These are phyloP conservation scores for Corchorus capsularis DNA, from an alignment of 345 rosid species.

Conservation along the genomic window DNA sequence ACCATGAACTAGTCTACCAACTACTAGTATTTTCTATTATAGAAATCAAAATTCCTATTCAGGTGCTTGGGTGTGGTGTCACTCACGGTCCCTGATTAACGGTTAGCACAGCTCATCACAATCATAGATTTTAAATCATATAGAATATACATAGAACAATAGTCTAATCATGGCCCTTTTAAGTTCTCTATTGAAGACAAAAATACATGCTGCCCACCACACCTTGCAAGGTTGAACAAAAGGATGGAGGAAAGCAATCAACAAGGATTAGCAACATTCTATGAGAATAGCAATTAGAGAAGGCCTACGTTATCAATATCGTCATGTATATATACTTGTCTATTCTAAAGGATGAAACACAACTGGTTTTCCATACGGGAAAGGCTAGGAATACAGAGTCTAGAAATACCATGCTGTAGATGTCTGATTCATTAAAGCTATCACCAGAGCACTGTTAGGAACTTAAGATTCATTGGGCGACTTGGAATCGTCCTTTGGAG, in stretches of 20 bases:
- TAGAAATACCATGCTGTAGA: not conserved
- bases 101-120: not conserved
- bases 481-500: slow-evolving; percentile 55
- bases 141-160: not conserved
- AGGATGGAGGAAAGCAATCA: not conserved
- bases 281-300: not conserved
- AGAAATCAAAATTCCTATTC: not conserved
- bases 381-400: not conserved
- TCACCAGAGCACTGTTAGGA: not conserved
- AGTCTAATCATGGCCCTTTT: not conserved
- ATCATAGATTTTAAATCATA: not conserved
- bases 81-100: not conserved
- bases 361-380: not conserved
- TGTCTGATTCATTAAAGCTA: not conserved
- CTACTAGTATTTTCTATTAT: not conserved
- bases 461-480: slow-evolving; percentile 39
- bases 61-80: not conserved
- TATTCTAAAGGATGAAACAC: slow-evolving; percentile 4
- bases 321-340: not conserved
- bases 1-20: not conserved
- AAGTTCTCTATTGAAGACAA: not conserved
- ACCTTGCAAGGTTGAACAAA: not conserved
- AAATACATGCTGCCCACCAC: not conserved
- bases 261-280: not conserved
- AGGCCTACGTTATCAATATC: not conserved